Evolutionary conservation across 257 asterid species (phyloP), one percentile per base, ranked within the genome.

Genomic region (Gentiana macrophylla): DNA sequence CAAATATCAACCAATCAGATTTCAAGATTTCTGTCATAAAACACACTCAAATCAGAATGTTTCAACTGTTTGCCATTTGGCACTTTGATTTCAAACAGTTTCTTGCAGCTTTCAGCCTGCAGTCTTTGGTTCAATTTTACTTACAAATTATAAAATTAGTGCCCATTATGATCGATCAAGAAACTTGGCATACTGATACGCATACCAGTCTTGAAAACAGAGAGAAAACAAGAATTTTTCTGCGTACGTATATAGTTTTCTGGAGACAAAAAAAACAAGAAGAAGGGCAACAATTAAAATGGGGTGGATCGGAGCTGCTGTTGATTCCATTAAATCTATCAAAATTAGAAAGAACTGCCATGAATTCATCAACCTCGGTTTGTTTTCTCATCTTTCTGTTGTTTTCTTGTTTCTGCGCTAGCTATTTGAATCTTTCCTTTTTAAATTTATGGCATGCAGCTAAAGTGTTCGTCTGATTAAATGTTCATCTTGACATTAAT

Each of bases 321-420:
- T 69, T 43, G 74, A 61, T 59, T 74, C 82, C n/a, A 65, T 77
- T 0, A 81, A 79, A 76, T 76, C 82, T 50, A 8, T 84, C 55
- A 59, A 73, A 57, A 44, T 82, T 15, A 77, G 94, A 52, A 74
- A 74, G 62, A 68, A 77, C 63, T 81, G 79, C 51, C 71, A 76
- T 48, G 90, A 81, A 46, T 61, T 64, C 34, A 50, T 84, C 53
- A 77, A 13, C 63, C 79, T 84, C 15, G 94, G 94, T 81, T 56
- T 66, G 69, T 54, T 50, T 62, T 66, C 44, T 36, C 58, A 7
- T 13, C 48, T 52, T 59, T 55, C 12, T 32, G 8, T 51, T 57
- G 15, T 38, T 59, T 38, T 32, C 34, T 61, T 13, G 24, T 24
- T 24, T 24, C 24, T 24, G 24, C 24, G 24, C 24, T 24, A 24